Evolutionary conservation across 176 grass and related monocot species (phyloP), one percentile per base, ranked within the genome.

Genomic region (Phoenix dactylifera): DNA sequence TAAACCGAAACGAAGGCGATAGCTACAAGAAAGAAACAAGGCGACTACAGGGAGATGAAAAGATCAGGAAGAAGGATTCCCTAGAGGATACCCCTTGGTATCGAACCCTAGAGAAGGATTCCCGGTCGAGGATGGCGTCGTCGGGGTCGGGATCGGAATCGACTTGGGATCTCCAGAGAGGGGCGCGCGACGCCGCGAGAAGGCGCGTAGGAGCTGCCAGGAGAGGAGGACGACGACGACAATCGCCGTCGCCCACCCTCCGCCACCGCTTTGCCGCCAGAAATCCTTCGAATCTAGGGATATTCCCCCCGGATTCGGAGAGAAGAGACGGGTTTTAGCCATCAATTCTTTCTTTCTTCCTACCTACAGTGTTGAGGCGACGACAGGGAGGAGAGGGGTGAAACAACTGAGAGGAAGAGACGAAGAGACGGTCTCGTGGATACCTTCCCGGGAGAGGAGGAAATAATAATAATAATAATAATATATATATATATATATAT

Each of bases 201-300:
- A 32, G 58, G 83, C 49, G 66, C 72, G 52, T 18, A 74, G 26
- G 20, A 88, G 59, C 66, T 72, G 77, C 51, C 71, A 64, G 6
- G 26, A 20, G 39, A 76, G 4, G n/a, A 97, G 62, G 32, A 91
- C 19, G 63, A 97, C 66, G 56, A 91, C 51, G 15, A 67, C 78
- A 4, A 68, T 55, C 25, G 59, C 83, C 53, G 87, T 91, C 60
- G 84, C 75, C 80, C 86, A 97, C 15, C 80, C 75, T 4, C 81
- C 80, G 54, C 70, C 74, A 16, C 63, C 55, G 16, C 51, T 60
- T 15, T 65, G 70, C 7, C 67, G 61, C 83, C 86, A 87, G 52
- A 79, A 67, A 7, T 76, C 80, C 54, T 70, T 62, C 50, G 57
- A 59, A 25, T 59, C 65, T 6, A 67, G 52, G 9, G 49, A 18